Evolutionary conservation across 208 protist species (phyloP).

Genomic region (Trypanosoma platydactyli): DNA sequence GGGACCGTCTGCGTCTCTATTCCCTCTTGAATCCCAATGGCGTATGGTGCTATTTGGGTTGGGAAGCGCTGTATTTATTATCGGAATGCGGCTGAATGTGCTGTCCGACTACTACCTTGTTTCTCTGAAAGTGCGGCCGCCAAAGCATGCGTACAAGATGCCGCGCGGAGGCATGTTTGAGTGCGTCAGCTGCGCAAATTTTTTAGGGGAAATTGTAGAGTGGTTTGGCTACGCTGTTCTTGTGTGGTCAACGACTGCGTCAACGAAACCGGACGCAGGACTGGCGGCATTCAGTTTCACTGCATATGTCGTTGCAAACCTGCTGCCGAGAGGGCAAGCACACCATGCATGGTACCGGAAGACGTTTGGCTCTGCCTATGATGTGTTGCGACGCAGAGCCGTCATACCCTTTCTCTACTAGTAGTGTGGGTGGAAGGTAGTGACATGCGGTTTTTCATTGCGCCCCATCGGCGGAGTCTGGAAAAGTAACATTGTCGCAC

Average conservation of each 20-base stretch:
- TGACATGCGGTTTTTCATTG: background rate
- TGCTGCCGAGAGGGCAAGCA: slow-evolving; percentile 57
- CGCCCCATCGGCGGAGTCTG: no score
- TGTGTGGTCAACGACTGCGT: slow-evolving; percentile 37
- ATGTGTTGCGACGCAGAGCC: slow-evolving; percentile 32
- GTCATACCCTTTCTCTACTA: slow-evolving; percentile 48
- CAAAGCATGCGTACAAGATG: slow-evolving; percentile 42
- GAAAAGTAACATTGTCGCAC: background rate
- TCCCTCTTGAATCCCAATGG: slow-evolving; percentile 15
- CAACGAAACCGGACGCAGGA: slow-evolving; percentile 17
- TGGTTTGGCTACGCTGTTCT: slow-evolving; percentile 64
- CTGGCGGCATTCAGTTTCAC: slow-evolving; percentile 61
- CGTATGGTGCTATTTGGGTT: slow-evolving; percentile 23
- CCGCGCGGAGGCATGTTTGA: slow-evolving; percentile 66
- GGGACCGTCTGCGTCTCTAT: background rate
- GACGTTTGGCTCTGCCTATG: slow-evolving; percentile 61
- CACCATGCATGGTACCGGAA: slow-evolving; percentile 72
- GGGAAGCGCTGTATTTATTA: slow-evolving; percentile 45
- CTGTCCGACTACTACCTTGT: slow-evolving; percentile 58
- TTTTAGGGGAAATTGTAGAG: slow-evolving; percentile 78
- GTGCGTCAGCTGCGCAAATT: slow-evolving; percentile 79
- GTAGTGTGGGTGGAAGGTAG: background rate
- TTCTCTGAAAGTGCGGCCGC: slow-evolving; percentile 23
- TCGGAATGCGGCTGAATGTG: slow-evolving; percentile 56
- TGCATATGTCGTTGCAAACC: slow-evolving; percentile 66